Evolutionary conservation across 2,329 filamentous ascomycete species (phyloP).

Genomic region (Davidsoniella australis): DNA sequence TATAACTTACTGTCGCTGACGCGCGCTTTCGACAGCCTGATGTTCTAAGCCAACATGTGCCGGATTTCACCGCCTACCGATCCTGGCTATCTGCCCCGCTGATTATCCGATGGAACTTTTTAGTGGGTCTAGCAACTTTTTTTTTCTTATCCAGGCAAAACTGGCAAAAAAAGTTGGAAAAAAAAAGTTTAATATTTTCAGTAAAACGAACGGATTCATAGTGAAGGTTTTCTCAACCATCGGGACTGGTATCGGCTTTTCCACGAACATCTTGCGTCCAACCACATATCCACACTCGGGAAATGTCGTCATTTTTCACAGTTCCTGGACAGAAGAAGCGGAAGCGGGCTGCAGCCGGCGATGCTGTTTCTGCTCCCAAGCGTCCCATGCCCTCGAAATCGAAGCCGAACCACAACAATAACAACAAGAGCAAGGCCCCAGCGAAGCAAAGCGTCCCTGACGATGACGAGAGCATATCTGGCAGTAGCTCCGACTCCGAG

Average conservation of each 20-base stretch:
- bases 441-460: slow-evolving; percentile 16
- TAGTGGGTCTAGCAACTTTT: slow-evolving; percentile 12
- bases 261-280: background rate
- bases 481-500: slow-evolving; percentile 56
- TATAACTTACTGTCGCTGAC: slow-evolving; percentile 8
- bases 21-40: slow-evolving; percentile 13
- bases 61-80: slow-evolving; percentile 19
- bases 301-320: slow-evolving; percentile 94
- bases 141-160: slow-evolving; percentile 11
- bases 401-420: slow-evolving; percentile 1
- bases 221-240: background rate
- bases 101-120: slow-evolving; percentile 12
- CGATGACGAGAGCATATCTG: slow-evolving; percentile 66
- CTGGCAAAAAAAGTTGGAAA: slow-evolving; percentile 9
- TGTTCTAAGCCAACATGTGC: slow-evolving; percentile 15
- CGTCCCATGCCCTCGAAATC: slow-evolving; percentile 9
- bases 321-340: slow-evolving; percentile 78
- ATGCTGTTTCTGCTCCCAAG: slow-evolving; percentile 18
- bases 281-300: background rate
- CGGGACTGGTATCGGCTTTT: background rate
- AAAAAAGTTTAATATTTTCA: slow-evolving; percentile 12
- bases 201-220: background rate
- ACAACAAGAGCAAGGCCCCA: background rate
- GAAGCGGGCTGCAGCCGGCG: slow-evolving; percentile 46
- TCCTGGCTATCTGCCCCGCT: slow-evolving; percentile 12